Conservation (phyloP, 495 filamentous ascomycete genomes). For the Talaromyces stipitatus region DNA sequence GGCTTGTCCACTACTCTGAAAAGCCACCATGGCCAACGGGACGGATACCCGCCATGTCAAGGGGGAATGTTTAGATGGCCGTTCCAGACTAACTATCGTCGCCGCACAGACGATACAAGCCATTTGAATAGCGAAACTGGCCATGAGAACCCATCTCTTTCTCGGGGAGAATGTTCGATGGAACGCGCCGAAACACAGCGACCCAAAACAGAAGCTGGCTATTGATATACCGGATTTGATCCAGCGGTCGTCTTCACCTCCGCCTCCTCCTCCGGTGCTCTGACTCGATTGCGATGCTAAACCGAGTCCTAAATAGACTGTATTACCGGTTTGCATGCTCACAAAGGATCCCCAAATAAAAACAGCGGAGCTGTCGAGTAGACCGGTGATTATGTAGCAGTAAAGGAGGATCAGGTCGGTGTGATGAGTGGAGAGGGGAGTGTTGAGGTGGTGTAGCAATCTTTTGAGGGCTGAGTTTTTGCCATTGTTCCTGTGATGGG, state of each 20-base stretch:
- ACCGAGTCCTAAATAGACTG: conserved; percentile 65
- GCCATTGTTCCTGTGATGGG: not conserved
- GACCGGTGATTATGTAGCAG: conserved; percentile 65
- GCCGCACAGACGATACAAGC: conserved; percentile 49
- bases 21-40: conserved; percentile 57
- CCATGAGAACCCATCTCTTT: conserved; percentile 53
- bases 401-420: conserved; percentile 55
- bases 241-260: conserved; percentile 37
- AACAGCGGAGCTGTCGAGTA: conserved; percentile 64
- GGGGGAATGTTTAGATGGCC: conserved; percentile 26
- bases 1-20: conserved; percentile 64
- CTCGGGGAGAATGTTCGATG: conserved; percentile 49
- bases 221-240: conserved; percentile 60
- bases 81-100: conserved; percentile 44
- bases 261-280: not conserved
- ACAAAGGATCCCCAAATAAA: conserved; percentile 71
- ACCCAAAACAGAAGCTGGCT: conserved; percentile 58
- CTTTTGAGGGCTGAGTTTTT: not conserved
- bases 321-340: conserved; percentile 78
- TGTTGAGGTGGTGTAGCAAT: conserved; percentile 30
- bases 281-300: conserved; percentile 21
- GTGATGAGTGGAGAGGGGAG: conserved; percentile 44
- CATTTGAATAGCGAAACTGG: conserved; percentile 51
- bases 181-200: conserved; percentile 53
- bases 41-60: conserved; percentile 50